These are phyloP conservation scores for Aspergillus sp. DNA, from an alignment of 2,329 filamentous ascomycete genomes.

Conservation along the genomic window DNA sequence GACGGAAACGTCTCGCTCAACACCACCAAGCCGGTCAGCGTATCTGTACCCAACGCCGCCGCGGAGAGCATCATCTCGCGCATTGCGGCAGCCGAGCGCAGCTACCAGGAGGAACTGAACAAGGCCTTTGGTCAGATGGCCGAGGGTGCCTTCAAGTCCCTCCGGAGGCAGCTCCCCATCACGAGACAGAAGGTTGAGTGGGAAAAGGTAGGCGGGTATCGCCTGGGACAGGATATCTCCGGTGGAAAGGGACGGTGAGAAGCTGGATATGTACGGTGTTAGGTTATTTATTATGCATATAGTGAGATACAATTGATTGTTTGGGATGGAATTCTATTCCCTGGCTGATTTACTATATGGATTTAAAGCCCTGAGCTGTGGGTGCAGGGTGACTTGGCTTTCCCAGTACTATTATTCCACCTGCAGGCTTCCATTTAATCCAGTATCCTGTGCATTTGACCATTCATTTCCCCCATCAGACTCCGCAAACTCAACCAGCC, in stretches of 20 bases:
- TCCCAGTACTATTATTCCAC: too few relatives aligned
- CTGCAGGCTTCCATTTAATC: too few relatives aligned
- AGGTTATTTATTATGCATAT: not conserved
- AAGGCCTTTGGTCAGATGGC: conserved; percentile 82
- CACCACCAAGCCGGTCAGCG: conserved; percentile 74
- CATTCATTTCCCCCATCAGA: too few relatives aligned
- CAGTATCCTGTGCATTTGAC: too few relatives aligned
- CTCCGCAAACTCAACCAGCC: too few relatives aligned
- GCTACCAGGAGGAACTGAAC: conserved; percentile 96
- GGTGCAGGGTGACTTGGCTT: too few relatives aligned
- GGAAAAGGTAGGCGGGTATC: conserved; percentile 95
- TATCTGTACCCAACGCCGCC: conserved; percentile 61
- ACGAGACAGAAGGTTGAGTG: conserved; percentile 99
- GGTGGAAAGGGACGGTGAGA: conserved; percentile 54
- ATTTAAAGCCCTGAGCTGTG: too few relatives aligned
- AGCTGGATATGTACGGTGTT: not conserved
- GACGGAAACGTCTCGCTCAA: conserved; percentile 94
- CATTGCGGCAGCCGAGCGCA: conserved; percentile 78
- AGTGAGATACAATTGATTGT: not conserved
- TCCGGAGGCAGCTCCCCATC: conserved; percentile 89
- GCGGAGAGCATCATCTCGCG: conserved; percentile 73
- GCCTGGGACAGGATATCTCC: conserved; percentile 77
- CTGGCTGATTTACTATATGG: not conserved
- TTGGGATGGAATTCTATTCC: not conserved
- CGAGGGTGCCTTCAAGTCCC: conserved; percentile 90